Percentiles rank a stretch among this genome's conserved stretches.
Conservation (phyloP, 148 eudicot species). For the Pharnaceum exiguum region DNA sequence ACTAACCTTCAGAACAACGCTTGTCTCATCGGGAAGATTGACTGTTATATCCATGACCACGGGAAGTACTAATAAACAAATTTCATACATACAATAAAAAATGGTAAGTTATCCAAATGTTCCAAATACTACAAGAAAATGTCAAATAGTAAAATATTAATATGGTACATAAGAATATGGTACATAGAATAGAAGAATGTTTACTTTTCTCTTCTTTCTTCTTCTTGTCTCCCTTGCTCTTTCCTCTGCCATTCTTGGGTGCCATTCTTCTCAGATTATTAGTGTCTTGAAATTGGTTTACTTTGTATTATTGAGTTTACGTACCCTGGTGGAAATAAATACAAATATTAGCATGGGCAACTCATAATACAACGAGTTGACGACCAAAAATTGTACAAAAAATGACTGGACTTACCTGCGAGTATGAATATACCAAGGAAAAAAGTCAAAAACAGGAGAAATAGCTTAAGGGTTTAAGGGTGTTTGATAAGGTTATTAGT, state of each 20-base stretch:
- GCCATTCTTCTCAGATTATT: constrained; percentile 48
- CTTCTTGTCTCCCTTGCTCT: constrained; percentile 89
- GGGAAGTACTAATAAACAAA: constrained; percentile 67
- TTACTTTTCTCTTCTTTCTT: constrained; percentile 98
- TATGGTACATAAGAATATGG: not conserved
- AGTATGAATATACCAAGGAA: not conserved
- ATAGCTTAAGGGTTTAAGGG: too few relatives aligned
- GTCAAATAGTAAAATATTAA: not conserved
- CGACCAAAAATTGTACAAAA: too few relatives aligned
- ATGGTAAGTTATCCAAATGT: not conserved
- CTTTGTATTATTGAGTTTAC: too few relatives aligned
- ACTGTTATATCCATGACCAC: constrained; percentile 73
- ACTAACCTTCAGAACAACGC: constrained; percentile 72
- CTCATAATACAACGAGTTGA: not conserved
- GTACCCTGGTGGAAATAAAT: too few relatives aligned
- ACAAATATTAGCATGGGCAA: constrained; percentile 5
- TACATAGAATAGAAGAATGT: not conserved
- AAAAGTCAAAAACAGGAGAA: not conserved
- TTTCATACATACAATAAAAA: not conserved
- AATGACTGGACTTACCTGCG: not conserved
- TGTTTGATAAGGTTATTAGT: not conserved
- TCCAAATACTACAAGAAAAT: not conserved
- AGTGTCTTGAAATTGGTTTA: not conserved
- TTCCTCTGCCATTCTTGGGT: constrained; percentile 90
- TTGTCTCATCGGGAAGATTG: constrained; percentile 79